These are phyloP conservation scores for Fusarium metavorans DNA, from an alignment of 2,329 filamentous ascomycete species.

Conservation along the genomic window DNA sequence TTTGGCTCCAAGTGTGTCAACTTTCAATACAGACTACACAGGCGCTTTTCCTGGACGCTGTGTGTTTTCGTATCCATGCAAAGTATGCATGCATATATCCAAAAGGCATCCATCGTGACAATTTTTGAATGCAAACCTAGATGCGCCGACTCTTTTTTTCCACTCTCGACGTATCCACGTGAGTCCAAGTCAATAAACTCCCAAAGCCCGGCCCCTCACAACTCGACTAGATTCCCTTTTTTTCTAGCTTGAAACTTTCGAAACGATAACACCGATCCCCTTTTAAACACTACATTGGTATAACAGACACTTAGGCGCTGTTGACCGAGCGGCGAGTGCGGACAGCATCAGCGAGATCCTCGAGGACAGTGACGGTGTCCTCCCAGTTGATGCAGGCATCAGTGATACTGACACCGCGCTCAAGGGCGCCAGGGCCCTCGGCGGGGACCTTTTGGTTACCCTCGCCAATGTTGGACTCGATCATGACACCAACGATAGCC, in stretches of 20 bases:
- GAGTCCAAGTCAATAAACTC: conserved; percentile 43
- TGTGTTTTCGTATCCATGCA: conserved; percentile 1
- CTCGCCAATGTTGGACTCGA: conserved; percentile 97
- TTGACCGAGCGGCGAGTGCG: conserved; percentile 75
- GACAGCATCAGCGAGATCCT: conserved; percentile 88
- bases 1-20: conserved; percentile 6
- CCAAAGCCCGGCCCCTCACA: conserved; percentile 19
- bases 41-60: not conserved
- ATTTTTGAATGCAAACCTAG: conserved; percentile 44
- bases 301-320: conserved; percentile 48
- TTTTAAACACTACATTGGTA: not conserved
- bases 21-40: conserved; percentile 1
- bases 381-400: conserved; percentile 98
- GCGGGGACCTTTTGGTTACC: conserved; percentile 87
- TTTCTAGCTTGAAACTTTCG: conserved; percentile 12
- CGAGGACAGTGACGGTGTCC: conserved; percentile 81
- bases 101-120: conserved; percentile 34
- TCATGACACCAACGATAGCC: conserved; percentile 96
- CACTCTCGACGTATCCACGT: conserved; percentile 30
- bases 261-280: conserved; percentile 16
- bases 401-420: conserved; percentile 93
- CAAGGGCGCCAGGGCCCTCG: conserved; percentile 81
- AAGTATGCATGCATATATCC: conserved; percentile 11
- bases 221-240: conserved; percentile 3
- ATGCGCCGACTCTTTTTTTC: conserved; percentile 42